Evolutionary conservation across 257 asterid genomes (phyloP).

Genomic region (Ophiorrhiza pumila): DNA sequence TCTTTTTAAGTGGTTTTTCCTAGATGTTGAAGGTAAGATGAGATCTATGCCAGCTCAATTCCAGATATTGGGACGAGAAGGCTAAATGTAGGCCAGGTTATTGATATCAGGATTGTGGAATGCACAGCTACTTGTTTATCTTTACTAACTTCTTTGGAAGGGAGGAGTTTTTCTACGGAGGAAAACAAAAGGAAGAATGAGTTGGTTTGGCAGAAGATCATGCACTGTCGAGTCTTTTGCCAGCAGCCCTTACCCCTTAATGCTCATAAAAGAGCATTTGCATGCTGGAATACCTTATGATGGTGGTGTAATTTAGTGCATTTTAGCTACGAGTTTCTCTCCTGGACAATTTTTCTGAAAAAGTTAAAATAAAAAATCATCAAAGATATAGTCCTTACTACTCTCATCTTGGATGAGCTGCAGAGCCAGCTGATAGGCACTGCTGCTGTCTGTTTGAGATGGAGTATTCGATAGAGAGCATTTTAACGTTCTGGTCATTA

Average conservation of each 20-base stretch:
- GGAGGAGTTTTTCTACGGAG: background rate
- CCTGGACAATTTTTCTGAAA: background rate
- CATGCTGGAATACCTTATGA: constrained; percentile 4
- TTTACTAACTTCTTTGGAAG: background rate
- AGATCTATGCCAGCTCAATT: background rate
- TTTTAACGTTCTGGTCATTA: too few species aligned
- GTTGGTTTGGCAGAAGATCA: constrained; percentile 2
- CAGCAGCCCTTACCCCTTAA: background rate
- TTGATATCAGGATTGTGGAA: background rate
- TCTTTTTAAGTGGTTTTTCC: background rate
- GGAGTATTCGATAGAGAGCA: too few species aligned
- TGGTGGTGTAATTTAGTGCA: background rate
- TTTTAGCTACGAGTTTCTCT: background rate
- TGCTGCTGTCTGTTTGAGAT: background rate
- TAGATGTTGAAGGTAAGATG: background rate
- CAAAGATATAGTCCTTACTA: too few species aligned
- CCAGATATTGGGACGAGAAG: background rate
- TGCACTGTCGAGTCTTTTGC: background rate
- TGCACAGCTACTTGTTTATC: background rate
- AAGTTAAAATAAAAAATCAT: too few species aligned
- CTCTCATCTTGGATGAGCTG: background rate
- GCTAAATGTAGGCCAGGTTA: background rate
- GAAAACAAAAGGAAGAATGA: background rate
- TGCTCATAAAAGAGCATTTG: background rate
- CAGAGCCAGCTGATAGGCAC: background rate